Evolutionary conservation across 176 grass and related monocot genomes (phyloP).

Genomic region (Avena insularis): DNA sequence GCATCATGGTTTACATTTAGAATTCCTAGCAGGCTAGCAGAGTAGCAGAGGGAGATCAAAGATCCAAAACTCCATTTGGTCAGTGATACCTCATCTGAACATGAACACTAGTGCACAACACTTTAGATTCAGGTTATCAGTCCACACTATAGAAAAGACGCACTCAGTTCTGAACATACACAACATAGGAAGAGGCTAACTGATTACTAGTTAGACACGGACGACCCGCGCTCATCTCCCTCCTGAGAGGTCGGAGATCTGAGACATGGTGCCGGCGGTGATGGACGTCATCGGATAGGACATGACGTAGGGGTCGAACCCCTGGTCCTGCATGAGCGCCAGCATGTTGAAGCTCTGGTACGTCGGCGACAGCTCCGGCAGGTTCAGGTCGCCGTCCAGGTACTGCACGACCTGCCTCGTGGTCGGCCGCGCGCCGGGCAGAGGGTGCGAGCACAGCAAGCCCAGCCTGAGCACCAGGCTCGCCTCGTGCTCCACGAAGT

Average conservation of each 20-base stretch:
- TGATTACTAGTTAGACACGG: background rate
- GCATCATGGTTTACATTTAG: background rate
- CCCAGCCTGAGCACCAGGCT: conserved; percentile 55
- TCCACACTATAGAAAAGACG: background rate
- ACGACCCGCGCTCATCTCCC: conserved; percentile 38
- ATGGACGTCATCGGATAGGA: conserved; percentile 49
- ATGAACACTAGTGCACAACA: background rate
- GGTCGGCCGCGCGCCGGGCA: conserved; percentile 39
- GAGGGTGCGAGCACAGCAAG: conserved; percentile 60
- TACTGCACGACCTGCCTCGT: conserved; percentile 57
- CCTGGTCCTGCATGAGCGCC: conserved; percentile 62
- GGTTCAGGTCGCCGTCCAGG: conserved; percentile 53
- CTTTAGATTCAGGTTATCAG: conserved; percentile 25
- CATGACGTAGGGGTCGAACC: conserved; percentile 57
- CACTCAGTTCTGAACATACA: background rate
- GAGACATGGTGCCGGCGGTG: conserved; percentile 36
- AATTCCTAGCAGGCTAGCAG: background rate
- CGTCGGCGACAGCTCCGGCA: conserved; percentile 60
- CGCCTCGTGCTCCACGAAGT: conserved; percentile 49
- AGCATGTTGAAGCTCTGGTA: conserved; percentile 58
- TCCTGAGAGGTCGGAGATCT: conserved; percentile 56
- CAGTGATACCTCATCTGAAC: background rate
- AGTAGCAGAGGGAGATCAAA: background rate
- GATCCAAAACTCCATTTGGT: background rate
- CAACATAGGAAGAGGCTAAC: background rate